Evolutionary conservation across 208 protist genomes (phyloP).

Genomic region (Trypanosoma conorhini): DNA sequence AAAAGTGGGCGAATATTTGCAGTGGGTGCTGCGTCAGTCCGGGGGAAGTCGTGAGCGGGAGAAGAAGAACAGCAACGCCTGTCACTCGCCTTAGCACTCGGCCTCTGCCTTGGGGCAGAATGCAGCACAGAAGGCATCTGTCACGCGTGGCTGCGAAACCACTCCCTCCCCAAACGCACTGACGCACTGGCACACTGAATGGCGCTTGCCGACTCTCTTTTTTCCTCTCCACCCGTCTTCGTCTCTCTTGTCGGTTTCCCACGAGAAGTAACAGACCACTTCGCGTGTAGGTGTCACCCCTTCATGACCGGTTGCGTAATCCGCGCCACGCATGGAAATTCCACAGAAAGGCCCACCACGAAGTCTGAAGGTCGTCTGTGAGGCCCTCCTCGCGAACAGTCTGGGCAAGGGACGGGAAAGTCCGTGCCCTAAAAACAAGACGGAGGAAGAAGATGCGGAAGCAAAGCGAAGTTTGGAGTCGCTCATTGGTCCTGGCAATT

Average conservation of each 20-base stretch:
- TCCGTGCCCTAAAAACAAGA: neutral
- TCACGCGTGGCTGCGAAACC: too few relatives aligned
- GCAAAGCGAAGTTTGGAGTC: conserved; percentile 1
- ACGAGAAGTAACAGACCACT: neutral
- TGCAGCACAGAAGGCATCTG: too few relatives aligned
- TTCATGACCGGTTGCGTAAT: conserved; percentile 3
- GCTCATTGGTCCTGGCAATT: neutral
- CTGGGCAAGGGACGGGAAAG: neutral
- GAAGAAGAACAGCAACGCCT: too few relatives aligned
- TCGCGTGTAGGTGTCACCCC: neutral
- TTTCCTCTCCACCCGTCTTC: conserved; percentile 1
- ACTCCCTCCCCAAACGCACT: too few relatives aligned
- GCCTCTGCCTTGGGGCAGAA: too few relatives aligned
- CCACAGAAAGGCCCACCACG: neutral
- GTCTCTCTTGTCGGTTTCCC: neutral
- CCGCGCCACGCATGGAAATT: neutral
- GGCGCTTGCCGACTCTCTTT: neutral
- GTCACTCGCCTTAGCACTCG: too few relatives aligned
- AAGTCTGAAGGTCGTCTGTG: conserved; percentile 18
- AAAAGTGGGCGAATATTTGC: too few relatives aligned
- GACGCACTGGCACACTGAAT: too few relatives aligned
- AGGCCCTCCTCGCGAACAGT: neutral
- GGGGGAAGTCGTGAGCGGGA: too few relatives aligned
- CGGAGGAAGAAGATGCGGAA: neutral
- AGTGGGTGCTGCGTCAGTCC: too few relatives aligned